A percentile compares a stretch with the other conserved stretches of the same genome.
Conservation (phyloP, 108 stramenopile genomes). For the Skeletonema potamos region DNA sequence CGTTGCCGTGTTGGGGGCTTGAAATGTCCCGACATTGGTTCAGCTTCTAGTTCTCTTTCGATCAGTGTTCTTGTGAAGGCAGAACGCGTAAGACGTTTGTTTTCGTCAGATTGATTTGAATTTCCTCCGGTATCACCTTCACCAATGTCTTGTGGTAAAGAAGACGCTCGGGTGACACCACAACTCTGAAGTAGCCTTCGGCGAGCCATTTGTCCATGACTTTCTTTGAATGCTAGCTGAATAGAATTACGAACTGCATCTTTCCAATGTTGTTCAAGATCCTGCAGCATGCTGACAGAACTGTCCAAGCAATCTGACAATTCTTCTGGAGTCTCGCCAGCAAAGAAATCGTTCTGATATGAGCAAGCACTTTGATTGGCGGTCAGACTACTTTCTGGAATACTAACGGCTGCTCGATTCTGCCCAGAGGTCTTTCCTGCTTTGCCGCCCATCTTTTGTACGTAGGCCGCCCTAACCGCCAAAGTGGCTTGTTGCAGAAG, state of each 20-base stretch:
- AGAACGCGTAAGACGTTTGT: constrained; percentile 70
- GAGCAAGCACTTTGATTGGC: constrained; percentile 16
- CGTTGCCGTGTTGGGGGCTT: constrained; percentile 15
- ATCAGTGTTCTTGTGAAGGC: constrained; percentile 65
- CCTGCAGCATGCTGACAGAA: constrained; percentile 86
- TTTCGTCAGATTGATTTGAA: neutral
- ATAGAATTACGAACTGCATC: constrained; percentile 81
- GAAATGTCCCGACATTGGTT: constrained; percentile 8
- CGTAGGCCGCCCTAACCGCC: constrained; percentile 70
- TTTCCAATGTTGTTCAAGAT: constrained; percentile 88
- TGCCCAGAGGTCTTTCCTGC: neutral
- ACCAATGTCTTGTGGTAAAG: neutral
- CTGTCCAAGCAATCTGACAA: constrained; percentile 79
- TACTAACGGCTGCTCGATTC: neutral
- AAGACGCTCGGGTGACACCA: neutral
- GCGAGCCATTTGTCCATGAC: neutral
- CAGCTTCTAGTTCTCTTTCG: constrained; percentile 35
- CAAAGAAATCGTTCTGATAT: constrained; percentile 33
- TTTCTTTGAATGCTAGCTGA: constrained; percentile 38
- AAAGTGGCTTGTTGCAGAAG: constrained; percentile 78
- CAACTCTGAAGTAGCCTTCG: neutral
- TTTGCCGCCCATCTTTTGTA: constrained; percentile 31
- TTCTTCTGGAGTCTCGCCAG: constrained; percentile 72
- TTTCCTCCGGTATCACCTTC: neutral
- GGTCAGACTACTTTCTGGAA: constrained; percentile 23